Percentiles rank a stretch among this genome's conserved stretches.
These are phyloP conservation scores for Brettanomyces custersianus DNA, from an alignment of 805 yeast species.

Conservation along the genomic window DNA sequence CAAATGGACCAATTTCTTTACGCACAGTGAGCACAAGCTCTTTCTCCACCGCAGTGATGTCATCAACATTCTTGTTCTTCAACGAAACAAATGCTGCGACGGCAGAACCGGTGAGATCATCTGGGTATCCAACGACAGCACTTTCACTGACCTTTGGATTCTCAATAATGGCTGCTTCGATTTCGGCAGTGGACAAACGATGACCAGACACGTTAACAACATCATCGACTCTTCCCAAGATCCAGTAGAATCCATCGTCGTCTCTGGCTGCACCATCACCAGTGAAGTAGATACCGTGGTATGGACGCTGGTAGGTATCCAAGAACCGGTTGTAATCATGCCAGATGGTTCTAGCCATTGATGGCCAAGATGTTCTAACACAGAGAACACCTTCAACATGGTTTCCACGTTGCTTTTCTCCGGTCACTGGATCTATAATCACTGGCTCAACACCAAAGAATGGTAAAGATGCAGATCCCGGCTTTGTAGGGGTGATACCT, in stretches of 20 bases:
- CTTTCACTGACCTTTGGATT: slow-evolving; percentile 63
- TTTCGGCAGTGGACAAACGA: slow-evolving; percentile 82
- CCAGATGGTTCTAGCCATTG: slow-evolving; percentile 79
- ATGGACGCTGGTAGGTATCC: slow-evolving; percentile 78
- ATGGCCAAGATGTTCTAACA: slow-evolving; percentile 70
- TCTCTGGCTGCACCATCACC: slow-evolving; percentile 91
- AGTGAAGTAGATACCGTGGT: slow-evolving; percentile 74
- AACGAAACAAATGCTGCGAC: slow-evolving; percentile 76
- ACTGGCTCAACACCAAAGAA: slow-evolving; percentile 73
- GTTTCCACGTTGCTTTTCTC: slow-evolving; percentile 57
- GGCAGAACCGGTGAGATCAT: slow-evolving; percentile 81
- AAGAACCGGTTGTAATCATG: slow-evolving; percentile 62
- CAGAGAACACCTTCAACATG: slow-evolving; percentile 79
- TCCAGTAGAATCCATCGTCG: slow-evolving; percentile 78
- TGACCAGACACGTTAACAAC: slow-evolving; percentile 85
- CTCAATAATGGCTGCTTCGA: slow-evolving; percentile 74
- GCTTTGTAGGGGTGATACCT: slow-evolving; percentile 70
- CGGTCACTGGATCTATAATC: slow-evolving; percentile 66
- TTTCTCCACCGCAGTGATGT: slow-evolving; percentile 45
- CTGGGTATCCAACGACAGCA: slow-evolving; percentile 78
- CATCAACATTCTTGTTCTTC: slow-evolving; percentile 38
- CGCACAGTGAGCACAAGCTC: slow-evolving; percentile 63
- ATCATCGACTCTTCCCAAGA: slow-evolving; percentile 80
- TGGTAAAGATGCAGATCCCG: slow-evolving; percentile 80
- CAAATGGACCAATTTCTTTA: slow-evolving; percentile 78